phyloP scores from a whole-genome alignment of 73 alveolate genomes.

The Paramecium octaurelia region DNA sequence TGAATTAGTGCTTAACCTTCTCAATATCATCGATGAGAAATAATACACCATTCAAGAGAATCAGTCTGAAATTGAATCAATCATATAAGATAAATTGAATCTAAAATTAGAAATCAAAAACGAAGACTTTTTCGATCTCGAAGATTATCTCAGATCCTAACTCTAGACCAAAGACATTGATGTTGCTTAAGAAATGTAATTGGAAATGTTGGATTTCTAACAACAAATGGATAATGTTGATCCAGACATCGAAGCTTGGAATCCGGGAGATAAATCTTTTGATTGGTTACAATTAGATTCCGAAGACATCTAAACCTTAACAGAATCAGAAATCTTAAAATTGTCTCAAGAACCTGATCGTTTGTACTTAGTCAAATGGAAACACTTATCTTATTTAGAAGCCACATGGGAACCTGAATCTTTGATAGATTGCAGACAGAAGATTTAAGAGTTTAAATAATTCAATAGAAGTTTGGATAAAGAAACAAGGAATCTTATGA shows the following conservation, averaged over 20 bases:
- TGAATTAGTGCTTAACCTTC: neutral
- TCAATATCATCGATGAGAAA: neutral
- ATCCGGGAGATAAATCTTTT: slow-evolving; percentile 3
- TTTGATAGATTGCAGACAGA: slow-evolving; percentile 55
- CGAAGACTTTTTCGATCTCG: neutral
- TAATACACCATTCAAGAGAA: neutral
- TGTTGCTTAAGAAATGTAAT: neutral
- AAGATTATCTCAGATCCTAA: neutral
- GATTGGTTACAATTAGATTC: neutral
- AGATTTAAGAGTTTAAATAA: slow-evolving; percentile 64
- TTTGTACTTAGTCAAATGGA: slow-evolving; percentile 82
- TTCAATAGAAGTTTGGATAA: slow-evolving; percentile 72
- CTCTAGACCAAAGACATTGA: neutral
- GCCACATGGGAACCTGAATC: slow-evolving; percentile 85
- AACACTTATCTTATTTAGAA: slow-evolving; percentile 70
- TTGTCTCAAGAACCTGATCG: slow-evolving; percentile 46
- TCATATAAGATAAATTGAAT: neutral
- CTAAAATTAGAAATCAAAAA: neutral
- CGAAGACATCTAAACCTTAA: neutral
- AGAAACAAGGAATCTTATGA: slow-evolving; percentile 63
- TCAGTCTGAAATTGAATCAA: neutral
- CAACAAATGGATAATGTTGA: neutral
- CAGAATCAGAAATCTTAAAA: slow-evolving; percentile 53
- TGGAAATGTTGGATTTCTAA: slow-evolving; percentile 27
- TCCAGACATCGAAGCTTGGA: neutral